A percentile compares a stretch with the other conserved stretches of the same genome.
These are phyloP conservation scores for Schizochytrium sp. DNA, from an alignment of 108 stramenopile species.

Conservation along the genomic window DNA sequence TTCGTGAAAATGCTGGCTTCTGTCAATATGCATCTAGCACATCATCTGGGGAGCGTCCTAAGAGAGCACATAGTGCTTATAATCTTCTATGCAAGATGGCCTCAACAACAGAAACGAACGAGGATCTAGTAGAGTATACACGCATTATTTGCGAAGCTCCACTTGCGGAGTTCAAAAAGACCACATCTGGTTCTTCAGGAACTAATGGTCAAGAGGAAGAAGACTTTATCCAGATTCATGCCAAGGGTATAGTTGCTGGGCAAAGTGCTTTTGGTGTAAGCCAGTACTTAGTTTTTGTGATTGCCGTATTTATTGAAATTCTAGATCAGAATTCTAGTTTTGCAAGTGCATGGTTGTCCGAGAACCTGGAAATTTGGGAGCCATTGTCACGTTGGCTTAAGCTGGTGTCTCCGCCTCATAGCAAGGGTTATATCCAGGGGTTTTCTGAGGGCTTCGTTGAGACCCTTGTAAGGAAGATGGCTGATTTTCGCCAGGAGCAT, in stretches of 20 bases:
- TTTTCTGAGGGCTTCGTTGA: neutral
- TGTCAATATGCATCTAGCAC: slow-evolving; percentile 4
- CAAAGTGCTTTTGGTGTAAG: neutral
- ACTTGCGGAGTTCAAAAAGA: neutral
- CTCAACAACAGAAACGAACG: neutral
- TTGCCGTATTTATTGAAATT: neutral
- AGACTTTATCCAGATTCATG: neutral
- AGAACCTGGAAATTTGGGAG: neutral
- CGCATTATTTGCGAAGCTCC: neutral
- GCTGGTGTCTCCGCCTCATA: neutral
- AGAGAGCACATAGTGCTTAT: neutral
- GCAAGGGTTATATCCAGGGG: neutral
- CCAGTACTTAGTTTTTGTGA: neutral
- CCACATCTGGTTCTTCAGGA: neutral
- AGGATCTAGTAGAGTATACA: neutral
- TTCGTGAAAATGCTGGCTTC: slow-evolving; percentile 53
- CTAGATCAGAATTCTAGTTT: neutral
- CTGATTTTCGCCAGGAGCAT: neutral
- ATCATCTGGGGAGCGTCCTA: slow-evolving; percentile 25
- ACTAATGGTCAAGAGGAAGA: neutral
- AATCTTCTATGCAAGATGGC: neutral
- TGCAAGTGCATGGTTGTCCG: neutral
- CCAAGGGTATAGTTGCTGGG: neutral
- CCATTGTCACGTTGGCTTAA: neutral
- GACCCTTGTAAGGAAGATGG: slow-evolving; percentile 6